Base-by-base conservation (phyloP, 352 stramenopile species). In the Pelagophyceae sp. region DNA sequence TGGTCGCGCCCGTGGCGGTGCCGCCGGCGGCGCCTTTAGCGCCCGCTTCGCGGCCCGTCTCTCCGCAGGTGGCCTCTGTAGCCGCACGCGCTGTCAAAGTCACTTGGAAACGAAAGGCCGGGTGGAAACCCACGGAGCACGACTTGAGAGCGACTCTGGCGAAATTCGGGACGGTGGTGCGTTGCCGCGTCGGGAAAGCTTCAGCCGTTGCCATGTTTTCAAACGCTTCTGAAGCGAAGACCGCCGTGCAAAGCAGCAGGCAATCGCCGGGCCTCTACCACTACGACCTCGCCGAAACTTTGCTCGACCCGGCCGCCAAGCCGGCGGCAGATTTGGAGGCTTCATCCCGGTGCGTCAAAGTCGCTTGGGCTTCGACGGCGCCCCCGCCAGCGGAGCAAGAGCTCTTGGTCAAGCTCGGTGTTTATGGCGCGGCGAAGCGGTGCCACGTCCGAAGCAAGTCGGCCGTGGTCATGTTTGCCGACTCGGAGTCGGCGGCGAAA, bases 281-380 rank as follows among this genome's bases (percentile, higher is more conserved):
- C n/a, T n/a, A n/a, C n/a, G n/a, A n/a, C n/a, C n/a, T n/a, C n/a
- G n/a, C n/a, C n/a, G n/a, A n/a, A n/a, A n/a, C n/a, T n/a, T n/a
- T n/a, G n/a, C n/a, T n/a, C n/a, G n/a, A n/a, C 45, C 45, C 45
- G 45, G 23, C 45, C 11, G 23, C 11, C 11, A 54, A 54, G 45
- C 11, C 11, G 45, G 23, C 45, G 45, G 23, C 45, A 54, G 23
- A 54, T 23, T 23, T 23, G 23, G 11, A 11, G 45, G 45, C 45
- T 23, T 54, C 45, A 23, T 67, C 58, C 58, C 50, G 50, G 50
- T 67, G 58, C 58, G 58, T 67, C 29, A 67, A 67, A 31, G 58
- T 67, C 11, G 31, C 58, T 6, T 67, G 58, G 58, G 11, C 58
- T 11, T 11, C 29, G 5, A 31, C 23, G 45, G 45, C 45, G 45